A percentile compares a stretch with the other conserved stretches of the same genome.
phyloP scores from a whole-genome alignment of 371 early-diverging fungal species.

The Blastocladiella emersonii region DNA sequence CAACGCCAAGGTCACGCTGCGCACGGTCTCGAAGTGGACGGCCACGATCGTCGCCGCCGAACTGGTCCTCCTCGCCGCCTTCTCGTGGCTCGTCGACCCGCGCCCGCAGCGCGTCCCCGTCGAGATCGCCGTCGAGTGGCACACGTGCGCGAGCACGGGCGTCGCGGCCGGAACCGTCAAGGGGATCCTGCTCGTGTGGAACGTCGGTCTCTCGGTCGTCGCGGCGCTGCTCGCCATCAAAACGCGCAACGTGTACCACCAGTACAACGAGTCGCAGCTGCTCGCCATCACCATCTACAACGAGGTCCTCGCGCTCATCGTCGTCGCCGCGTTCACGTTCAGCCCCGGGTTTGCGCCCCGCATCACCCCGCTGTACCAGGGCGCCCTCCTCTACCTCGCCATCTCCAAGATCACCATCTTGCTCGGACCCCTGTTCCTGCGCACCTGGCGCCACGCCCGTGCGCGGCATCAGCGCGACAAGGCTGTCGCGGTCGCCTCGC shows the following conservation, averaged over 20 bases:
- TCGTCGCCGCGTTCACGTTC: background rate
- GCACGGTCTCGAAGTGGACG: background rate
- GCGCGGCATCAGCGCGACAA: too few species aligned
- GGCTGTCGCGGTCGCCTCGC: too few species aligned
- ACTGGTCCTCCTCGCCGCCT: too few species aligned
- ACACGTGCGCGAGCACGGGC: too few species aligned
- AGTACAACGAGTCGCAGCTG: background rate
- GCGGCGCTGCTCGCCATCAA: background rate
- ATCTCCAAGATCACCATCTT: background rate
- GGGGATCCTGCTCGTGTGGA: background rate
- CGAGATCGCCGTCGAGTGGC: background rate
- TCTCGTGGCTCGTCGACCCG: too few species aligned
- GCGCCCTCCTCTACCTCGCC: background rate
- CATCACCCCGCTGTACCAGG: background rate
- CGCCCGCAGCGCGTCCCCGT: background rate
- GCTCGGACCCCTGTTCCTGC: background rate
- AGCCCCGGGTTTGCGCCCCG: background rate
- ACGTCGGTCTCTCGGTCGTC: background rate
- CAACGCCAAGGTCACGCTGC: background rate
- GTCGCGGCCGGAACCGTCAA: too few species aligned
- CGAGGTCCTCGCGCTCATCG: background rate
- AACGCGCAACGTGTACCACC: background rate
- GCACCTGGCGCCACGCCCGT: background rate
- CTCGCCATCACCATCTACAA: background rate
- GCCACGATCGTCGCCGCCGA: background rate